These are phyloP conservation scores for Microsporum canis DNA, from an alignment of 2,329 filamentous ascomycete genomes.

Conservation along the genomic window DNA sequence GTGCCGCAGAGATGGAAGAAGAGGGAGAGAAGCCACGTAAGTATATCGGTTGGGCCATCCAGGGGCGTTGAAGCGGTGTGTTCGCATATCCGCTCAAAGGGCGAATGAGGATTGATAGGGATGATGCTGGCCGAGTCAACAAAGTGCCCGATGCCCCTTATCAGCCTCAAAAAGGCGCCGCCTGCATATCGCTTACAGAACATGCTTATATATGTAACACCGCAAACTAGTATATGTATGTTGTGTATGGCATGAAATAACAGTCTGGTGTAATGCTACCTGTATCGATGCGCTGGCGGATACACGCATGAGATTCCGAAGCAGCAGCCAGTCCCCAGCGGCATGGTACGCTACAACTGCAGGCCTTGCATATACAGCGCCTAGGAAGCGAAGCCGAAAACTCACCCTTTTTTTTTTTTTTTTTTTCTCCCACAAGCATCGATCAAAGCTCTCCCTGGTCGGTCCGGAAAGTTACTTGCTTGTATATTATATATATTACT, in stretches of 20 bases:
- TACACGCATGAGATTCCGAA: background rate
- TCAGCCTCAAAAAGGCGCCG: background rate
- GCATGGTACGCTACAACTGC: background rate
- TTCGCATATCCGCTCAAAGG: background rate
- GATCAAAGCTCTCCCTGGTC: constrained; percentile 1
- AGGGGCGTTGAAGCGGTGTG: background rate
- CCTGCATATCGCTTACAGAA: background rate
- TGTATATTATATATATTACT: background rate
- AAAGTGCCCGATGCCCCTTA: background rate
- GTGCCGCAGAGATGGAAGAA: background rate
- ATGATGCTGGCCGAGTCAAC: background rate
- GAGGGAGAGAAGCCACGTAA: background rate
- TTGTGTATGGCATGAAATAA: too few species aligned
- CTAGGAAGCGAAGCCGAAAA: background rate
- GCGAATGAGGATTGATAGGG: too few species aligned
- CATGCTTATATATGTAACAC: background rate
- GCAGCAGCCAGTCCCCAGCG: background rate
- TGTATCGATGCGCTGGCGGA: background rate
- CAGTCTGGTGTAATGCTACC: background rate
- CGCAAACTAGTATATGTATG: too few species aligned
- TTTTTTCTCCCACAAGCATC: too few species aligned
- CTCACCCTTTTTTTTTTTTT: background rate
- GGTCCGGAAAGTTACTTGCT: background rate
- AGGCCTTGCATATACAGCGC: background rate
- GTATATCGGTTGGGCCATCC: background rate